Percentiles rank a stretch among this genome's conserved stretches.
These are phyloP conservation scores for Chalciporus sp. DNA, from an alignment of 1,284 basidiomycete species.

Conservation along the genomic window DNA sequence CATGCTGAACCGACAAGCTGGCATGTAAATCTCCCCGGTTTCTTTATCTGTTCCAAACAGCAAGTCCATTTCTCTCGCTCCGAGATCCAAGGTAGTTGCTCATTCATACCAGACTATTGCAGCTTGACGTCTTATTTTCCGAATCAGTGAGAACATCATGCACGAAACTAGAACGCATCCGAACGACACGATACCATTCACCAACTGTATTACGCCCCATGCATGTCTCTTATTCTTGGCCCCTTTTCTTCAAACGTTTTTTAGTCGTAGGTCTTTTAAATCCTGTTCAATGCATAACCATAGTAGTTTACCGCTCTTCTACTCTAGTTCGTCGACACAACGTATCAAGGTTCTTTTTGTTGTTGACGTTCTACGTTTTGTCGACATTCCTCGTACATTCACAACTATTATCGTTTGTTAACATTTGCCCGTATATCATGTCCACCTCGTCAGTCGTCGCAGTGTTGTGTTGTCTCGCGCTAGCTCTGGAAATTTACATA, in stretches of 20 bases:
- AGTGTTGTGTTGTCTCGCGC: slow-evolving; percentile 29
- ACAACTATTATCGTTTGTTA: slow-evolving; percentile 13
- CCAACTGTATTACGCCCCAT: slow-evolving; percentile 29
- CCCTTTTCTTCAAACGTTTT: neutral
- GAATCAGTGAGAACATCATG: slow-evolving; percentile 12
- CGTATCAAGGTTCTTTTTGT: neutral
- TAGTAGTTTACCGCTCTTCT: slow-evolving; percentile 19
- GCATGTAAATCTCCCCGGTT: slow-evolving; percentile 37
- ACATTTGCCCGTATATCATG: slow-evolving; percentile 22
- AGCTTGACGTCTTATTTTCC: slow-evolving; percentile 3
- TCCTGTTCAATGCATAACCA: neutral
- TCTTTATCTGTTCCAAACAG: neutral
- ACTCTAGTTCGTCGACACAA: slow-evolving; percentile 5
- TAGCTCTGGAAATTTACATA: slow-evolving; percentile 23
- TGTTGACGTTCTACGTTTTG: neutral
- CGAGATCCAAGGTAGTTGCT: neutral
- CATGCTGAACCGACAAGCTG: slow-evolving; percentile 71
- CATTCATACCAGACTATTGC: neutral
- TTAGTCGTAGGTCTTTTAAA: slow-evolving; percentile 1
- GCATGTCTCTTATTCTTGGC: slow-evolving; percentile 17
- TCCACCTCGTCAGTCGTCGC: slow-evolving; percentile 17
- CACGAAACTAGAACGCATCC: slow-evolving; percentile 33
- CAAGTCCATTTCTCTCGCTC: neutral
- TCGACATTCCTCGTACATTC: neutral
- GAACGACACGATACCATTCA: slow-evolving; percentile 26